A percentile compares a stretch with the other conserved stretches of the same genome.
These are phyloP conservation scores for Mortierella sp. DNA, from an alignment of 371 early-diverging fungal species.

Conservation along the genomic window DNA sequence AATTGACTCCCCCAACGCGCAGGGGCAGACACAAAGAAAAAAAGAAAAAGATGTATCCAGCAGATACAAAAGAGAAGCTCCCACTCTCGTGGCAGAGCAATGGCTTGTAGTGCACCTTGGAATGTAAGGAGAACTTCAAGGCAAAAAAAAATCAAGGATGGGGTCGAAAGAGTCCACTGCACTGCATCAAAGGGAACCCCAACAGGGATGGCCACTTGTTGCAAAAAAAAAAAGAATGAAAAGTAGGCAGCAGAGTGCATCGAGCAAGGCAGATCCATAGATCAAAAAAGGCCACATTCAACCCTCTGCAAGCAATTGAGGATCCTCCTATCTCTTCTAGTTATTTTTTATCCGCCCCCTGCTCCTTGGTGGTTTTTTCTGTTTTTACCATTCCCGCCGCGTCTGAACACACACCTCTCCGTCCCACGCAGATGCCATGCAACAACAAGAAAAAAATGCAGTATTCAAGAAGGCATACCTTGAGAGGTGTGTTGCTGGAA, in stretches of 20 bases:
- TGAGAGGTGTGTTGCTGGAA: not conserved
- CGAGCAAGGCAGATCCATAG: not conserved
- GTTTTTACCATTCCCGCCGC: not conserved
- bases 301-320: not conserved
- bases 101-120: not conserved
- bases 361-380: not conserved
- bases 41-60: not conserved
- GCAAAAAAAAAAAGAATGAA: not conserved
- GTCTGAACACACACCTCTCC: not conserved
- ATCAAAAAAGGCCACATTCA: not conserved
- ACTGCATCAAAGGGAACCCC: not conserved
- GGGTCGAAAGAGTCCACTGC: not conserved
- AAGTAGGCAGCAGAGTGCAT: constrained; percentile 5
- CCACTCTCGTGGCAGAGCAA: not conserved
- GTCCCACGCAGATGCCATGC: not conserved
- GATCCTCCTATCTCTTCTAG: not conserved
- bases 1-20: not conserved
- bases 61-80: constrained; percentile 10
- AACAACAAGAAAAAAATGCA: not conserved
- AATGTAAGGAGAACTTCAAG: not conserved
- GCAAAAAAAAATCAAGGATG: not conserved
- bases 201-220: not conserved
- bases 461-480: not conserved
- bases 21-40: constrained; percentile 7
- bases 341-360: not conserved